Percentiles rank a stretch among this genome's conserved stretches.
These are phyloP conservation scores for Exophiala mesophila DNA, from an alignment of 2,329 filamentous ascomycete genomes.

Conservation along the genomic window DNA sequence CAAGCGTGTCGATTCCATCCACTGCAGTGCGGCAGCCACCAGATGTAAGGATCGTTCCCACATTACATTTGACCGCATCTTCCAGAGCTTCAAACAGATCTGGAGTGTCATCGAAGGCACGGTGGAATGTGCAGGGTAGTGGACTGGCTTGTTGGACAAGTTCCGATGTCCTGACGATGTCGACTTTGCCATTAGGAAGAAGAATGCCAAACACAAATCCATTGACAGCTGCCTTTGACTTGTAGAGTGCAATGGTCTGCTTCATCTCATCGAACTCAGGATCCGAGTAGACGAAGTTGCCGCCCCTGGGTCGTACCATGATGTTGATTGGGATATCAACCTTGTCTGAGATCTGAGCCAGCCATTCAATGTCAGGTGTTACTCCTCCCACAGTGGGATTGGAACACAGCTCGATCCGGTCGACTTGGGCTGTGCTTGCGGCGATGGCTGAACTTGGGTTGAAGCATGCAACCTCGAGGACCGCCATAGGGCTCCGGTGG, in stretches of 20 bases:
- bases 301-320: constrained; percentile 50
- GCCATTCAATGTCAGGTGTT: constrained; percentile 35
- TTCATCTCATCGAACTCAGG: constrained; percentile 44
- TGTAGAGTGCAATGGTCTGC: constrained; percentile 34
- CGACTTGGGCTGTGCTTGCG: constrained; percentile 41
- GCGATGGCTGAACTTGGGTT: constrained; percentile 36
- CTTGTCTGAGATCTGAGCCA: constrained; percentile 19
- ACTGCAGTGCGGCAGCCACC: constrained; percentile 37
- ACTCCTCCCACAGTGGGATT: constrained; percentile 39
- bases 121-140: constrained; percentile 51
- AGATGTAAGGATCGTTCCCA: constrained; percentile 46
- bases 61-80: constrained; percentile 41
- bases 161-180: constrained; percentile 37
- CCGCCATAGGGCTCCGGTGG: constrained; percentile 4
- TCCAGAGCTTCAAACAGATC: constrained; percentile 31
- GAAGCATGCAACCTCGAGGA: constrained; percentile 13
- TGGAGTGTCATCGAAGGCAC: constrained; percentile 44
- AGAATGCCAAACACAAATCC: constrained; percentile 53
- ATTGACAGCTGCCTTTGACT: constrained; percentile 30
- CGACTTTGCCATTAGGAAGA: constrained; percentile 31
- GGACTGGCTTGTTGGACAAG: constrained; percentile 41
- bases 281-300: constrained; percentile 42
- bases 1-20: constrained; percentile 33
- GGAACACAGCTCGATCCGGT: constrained; percentile 50
- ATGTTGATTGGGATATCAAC: constrained; percentile 43